Evolutionary conservation across 176 grass and related monocot species (phyloP), one percentile per base, ranked within the genome.

Genomic region (Areca catechu): DNA sequence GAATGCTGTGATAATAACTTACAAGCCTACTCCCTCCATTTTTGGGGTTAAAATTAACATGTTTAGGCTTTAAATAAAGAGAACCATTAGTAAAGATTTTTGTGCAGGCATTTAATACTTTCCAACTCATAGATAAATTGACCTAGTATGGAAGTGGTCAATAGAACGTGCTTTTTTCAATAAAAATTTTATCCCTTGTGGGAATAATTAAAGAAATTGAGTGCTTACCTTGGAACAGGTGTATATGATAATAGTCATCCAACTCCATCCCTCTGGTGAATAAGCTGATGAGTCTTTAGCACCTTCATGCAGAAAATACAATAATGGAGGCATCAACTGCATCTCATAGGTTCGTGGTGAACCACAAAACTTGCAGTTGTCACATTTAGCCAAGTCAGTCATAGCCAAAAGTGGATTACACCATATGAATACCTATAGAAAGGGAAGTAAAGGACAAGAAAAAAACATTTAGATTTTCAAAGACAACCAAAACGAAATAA

Each of bases 321-420:
- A 75, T 22, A 98, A 54, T 48, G 93, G 93, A 12, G 87, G 80
- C 87, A 98, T 88, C 67, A 98, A 77, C 75, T 98, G 93, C 66
- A 92, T 59, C 69, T 98, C 93, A 77, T 77, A 92, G 34, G 64
- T 63, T 17, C 55, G 64, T 19, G 21, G 53, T 56, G 84, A 80
- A 25, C 87, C 78, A 76, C 87, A 98, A 49, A 71, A 52, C 16
- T 65, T 78, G 75, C 93, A 92, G 27, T 21, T 68, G 58, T 79
- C 73, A 23, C 63, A 59, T 60, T 83, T 63, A 48, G 63, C 61
- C 57, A 80, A 76, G 19, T 78, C 70, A 48, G 34, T 55, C 59
- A 75, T 61, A 75, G 84, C 66, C 5, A 67, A 34, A 37, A 92
- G 56, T 50, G 93, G 78, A 27, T 58, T 80, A 25, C 81, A 69